Evolutionary conservation across 495 filamentous ascomycete species (phyloP), one percentile per base, ranked within the genome.

Genomic region (Penicillium pulvis): DNA sequence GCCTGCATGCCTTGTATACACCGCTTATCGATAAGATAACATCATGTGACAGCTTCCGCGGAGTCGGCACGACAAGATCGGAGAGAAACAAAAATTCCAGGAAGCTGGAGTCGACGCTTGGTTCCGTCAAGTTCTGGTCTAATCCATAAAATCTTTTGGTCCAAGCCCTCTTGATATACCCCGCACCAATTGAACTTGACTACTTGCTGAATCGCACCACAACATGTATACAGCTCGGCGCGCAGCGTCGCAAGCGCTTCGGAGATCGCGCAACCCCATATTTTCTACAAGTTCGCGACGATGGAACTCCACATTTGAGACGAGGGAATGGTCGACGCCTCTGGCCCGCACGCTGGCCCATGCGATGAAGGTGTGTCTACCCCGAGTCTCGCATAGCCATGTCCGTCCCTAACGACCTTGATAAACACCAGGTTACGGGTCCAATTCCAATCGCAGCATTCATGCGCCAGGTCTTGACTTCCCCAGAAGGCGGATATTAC

Each of bases 381-480:
- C 12, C 20, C 16, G 10, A 17, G n/a, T 9, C n/a, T 12, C 14
- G 7, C 11, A 16, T 9, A 49, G 2, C 7, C 14, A 6, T 48
- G 6, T 19, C 23, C 23, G 16, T 4, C 19, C 46, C 51, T 55
- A 28, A 59, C 51, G 16, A 51, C 12, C 17, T 1, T 56, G 35
- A 45, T 55, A 90, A 83, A 80, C 39, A 33, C 26, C 47, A 78
- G 71, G 74, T 75, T 31, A 97, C 93, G 16, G 94, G 94, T 3
- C 94, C 94, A 6, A 87, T 97, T 42, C 88, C 94, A 5, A 85
- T 98, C 53, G 93, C 94, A 24, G 84, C 90, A 39, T 98, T 92
- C 73, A 98, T 98, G 94, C 92, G 94, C 67, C 94, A 97, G 86
- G 97, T 93, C 71, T 86, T 98, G 61, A 97, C 93, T 14, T 89